Evolutionary conservation across 2,329 filamentous ascomycete genomes (phyloP).

Genomic region (Cladophialophora immunda): DNA sequence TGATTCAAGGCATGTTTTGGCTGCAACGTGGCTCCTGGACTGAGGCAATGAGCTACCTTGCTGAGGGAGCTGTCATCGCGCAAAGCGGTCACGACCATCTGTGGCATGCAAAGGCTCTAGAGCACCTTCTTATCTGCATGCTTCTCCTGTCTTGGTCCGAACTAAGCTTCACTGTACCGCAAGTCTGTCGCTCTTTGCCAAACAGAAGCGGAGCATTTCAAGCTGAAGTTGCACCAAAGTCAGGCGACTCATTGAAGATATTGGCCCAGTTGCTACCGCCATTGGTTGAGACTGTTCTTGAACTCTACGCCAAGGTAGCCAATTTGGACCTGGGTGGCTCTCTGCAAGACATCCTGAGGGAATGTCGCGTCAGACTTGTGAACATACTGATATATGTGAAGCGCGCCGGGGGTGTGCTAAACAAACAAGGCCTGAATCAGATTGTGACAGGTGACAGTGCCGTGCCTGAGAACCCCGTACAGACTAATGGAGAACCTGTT

Average conservation of each 20-base stretch:
- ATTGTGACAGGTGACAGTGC: constrained; percentile 19
- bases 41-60: constrained; percentile 83
- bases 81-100: constrained; percentile 86
- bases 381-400: constrained; percentile 34
- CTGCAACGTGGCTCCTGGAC: constrained; percentile 89
- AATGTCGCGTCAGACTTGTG: constrained; percentile 33
- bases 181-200: constrained; percentile 32
- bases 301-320: constrained; percentile 34
- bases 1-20: constrained; percentile 36
- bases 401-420: constrained; percentile 28
- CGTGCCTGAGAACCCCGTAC: background rate
- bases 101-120: constrained; percentile 97
- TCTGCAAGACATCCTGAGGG: constrained; percentile 34
- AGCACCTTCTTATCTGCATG: constrained; percentile 83
- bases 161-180: constrained; percentile 69
- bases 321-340: constrained; percentile 36
- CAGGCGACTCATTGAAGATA: constrained; percentile 27
- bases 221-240: constrained; percentile 20
- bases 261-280: constrained; percentile 34
- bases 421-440: constrained; percentile 25
- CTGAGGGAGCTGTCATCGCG: constrained; percentile 79
- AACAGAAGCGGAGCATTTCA: constrained; percentile 31
- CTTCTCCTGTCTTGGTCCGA: constrained; percentile 85
- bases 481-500: constrained; percentile 28
- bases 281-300: constrained; percentile 34